Percentiles rank a stretch among this genome's conserved stretches.
These are phyloP conservation scores for Cordyceps tenuipes DNA, from an alignment of 2,329 filamentous ascomycete genomes.

Conservation along the genomic window DNA sequence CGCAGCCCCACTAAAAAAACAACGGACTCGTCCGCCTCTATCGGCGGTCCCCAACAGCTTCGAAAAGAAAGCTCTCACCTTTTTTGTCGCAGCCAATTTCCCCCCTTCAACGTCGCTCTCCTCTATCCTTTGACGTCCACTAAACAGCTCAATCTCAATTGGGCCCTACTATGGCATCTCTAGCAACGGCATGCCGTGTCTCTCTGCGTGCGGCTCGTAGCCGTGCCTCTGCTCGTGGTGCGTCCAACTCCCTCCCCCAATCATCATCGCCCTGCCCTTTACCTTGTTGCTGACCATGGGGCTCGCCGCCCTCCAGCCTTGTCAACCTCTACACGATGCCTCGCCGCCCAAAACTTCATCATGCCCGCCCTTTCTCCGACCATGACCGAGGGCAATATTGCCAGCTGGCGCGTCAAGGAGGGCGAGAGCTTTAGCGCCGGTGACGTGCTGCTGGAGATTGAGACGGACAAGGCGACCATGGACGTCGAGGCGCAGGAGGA, in stretches of 20 bases:
- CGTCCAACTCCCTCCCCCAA: neutral
- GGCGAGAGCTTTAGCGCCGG: conserved; percentile 74
- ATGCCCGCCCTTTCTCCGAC: conserved; percentile 90
- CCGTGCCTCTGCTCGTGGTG: conserved; percentile 44
- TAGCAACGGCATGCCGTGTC: conserved; percentile 55
- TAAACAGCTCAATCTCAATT: conserved; percentile 18
- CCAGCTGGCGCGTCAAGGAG: conserved; percentile 78
- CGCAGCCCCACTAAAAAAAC: conserved; percentile 23
- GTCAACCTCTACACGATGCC: conserved; percentile 50
- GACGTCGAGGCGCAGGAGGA: conserved; percentile 91
- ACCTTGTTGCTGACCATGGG: conserved; percentile 8
- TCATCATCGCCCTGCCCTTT: neutral
- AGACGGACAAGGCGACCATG: conserved; percentile 93
- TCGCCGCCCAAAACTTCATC: conserved; percentile 76
- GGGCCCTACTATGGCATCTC: conserved; percentile 51
- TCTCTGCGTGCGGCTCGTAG: conserved; percentile 49
- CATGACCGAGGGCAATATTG: conserved; percentile 90
- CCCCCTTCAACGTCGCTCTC: conserved; percentile 9
- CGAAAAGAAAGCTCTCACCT: conserved; percentile 22
- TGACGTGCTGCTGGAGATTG: conserved; percentile 83
- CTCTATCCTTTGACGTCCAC: conserved; percentile 15
- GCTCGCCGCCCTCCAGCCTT: conserved; percentile 42
- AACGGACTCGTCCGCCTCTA: conserved; percentile 20
- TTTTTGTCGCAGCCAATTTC: conserved; percentile 14
- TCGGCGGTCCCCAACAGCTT: conserved; percentile 27